A percentile compares a stretch with the other conserved stretches of the same genome.
Evolutionary conservation across 345 rosid genomes (phyloP).

Genomic region (Boechera divaricarpa): DNA sequence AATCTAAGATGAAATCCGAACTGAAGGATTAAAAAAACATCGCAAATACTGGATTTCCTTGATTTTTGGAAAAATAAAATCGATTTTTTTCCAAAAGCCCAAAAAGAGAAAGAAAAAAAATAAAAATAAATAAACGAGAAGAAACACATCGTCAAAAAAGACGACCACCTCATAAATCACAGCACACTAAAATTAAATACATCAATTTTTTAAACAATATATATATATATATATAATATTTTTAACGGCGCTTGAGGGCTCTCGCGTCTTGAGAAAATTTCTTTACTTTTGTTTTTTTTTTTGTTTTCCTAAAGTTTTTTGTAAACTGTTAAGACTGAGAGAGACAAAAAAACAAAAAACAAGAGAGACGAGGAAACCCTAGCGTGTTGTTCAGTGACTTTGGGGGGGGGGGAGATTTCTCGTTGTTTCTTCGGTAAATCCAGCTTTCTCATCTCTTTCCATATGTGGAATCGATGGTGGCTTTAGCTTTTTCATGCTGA

Average conservation of each 20-base stretch:
- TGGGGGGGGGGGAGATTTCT: background rate
- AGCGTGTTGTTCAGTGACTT: constrained; percentile 35
- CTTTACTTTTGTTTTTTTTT: background rate
- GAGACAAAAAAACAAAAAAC: background rate
- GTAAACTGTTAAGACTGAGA: constrained; percentile 22
- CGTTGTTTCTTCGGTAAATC: constrained; percentile 5
- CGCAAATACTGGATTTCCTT: constrained; percentile 30
- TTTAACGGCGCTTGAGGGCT: constrained; percentile 44
- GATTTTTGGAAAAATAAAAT: constrained; percentile 21
- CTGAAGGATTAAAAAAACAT: background rate
- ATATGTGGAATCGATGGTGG: constrained; percentile 20
- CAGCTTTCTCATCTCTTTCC: background rate
- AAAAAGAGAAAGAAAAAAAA: constrained; percentile 4
- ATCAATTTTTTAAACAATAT: background rate
- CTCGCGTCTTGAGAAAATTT: constrained; percentile 20
- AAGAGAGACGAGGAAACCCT: constrained; percentile 33
- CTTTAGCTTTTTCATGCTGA: constrained; percentile 1
- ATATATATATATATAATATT: constrained; percentile 8
- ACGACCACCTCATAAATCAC: constrained; percentile 31
- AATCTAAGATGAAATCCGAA: constrained; percentile 25
- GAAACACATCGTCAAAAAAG: constrained; percentile 13
- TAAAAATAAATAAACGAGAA: background rate
- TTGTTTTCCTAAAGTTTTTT: background rate
- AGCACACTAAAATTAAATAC: constrained; percentile 22
- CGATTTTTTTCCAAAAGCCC: background rate